Evolutionary conservation across 345 rosid genomes (phyloP).

Genomic region (Salix arbutifolia): DNA sequence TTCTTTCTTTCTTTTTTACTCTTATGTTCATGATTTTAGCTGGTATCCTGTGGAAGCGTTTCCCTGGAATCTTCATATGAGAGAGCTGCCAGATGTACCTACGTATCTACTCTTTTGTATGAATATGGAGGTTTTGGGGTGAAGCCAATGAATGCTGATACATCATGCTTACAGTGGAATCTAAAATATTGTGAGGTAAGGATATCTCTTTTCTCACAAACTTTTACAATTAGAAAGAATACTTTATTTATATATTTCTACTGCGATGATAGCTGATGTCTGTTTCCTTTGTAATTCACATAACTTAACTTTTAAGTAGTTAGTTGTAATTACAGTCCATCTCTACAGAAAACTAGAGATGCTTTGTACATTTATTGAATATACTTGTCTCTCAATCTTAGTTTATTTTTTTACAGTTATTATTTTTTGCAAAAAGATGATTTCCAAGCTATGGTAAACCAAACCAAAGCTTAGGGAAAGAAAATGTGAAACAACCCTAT

Average conservation of each 20-base stretch:
- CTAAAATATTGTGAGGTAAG: constrained; percentile 46
- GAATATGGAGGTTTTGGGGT: constrained; percentile 36
- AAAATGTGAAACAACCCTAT: no score
- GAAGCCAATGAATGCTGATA: constrained; percentile 21
- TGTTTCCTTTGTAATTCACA: background rate
- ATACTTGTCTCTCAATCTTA: no score
- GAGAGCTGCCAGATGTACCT: constrained; percentile 45
- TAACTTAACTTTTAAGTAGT: background rate
- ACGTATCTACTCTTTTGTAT: constrained; percentile 46
- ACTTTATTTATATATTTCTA: background rate
- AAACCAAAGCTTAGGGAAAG: no score
- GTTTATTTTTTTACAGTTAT: no score
- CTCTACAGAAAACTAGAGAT: background rate
- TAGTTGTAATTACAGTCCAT: background rate
- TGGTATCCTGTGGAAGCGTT: constrained; percentile 45
- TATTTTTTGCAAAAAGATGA: no score
- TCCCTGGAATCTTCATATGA: constrained; percentile 52
- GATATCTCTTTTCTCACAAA: background rate
- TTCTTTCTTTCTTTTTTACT: background rate
- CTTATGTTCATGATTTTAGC: constrained; percentile 22
- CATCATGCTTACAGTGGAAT: constrained; percentile 41
- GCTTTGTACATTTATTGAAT: background rate
- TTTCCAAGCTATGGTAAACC: no score
- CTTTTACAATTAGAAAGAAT: background rate
- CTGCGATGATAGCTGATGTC: background rate